Evolutionary conservation across 2,329 filamentous ascomycete species (phyloP), one percentile per base, ranked within the genome.

Genomic region (Botrytis cinerea): DNA sequence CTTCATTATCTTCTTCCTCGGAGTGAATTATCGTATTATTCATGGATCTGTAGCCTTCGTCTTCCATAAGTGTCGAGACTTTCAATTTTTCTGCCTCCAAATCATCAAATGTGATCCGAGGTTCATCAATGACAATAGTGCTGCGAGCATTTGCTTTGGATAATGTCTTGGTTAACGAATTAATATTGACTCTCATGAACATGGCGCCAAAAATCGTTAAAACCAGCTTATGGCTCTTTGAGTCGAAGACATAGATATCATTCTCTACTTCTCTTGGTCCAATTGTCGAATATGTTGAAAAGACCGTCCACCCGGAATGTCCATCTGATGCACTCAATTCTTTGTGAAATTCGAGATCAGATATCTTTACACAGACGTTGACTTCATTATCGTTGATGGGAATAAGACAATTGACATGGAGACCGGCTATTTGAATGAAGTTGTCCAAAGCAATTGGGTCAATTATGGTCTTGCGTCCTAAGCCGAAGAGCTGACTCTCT

Each of bases 351-450:
- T 51, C 46, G 18, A 57, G 66, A 51, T 40, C 51, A 66, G 12
- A 73, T 10, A 74, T 70, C 9, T 45, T 40, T 22, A 51, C 40
- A 40, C 73, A 74, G 43, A 74, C 35, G 12, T 70, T 43, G 22
- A 74, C 66, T 35, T 74, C 70, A 45, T 86, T 63, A 1, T 38
- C 28, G 14, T 38, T 72, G 4, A 67, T 61, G 40, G 73, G 46
- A 38, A 40, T 48, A 16, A 70, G n/a, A n/a, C 38, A 61, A 63
- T 74, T 74, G n/a, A 59, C 57, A n/a, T 69, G 46, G 32, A 74
- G 48, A 35, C 83, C 82, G 9, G 80, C 81, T 5, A 82, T 74
- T 73, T 82, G 81, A 14, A 80, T 75, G 74, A 83, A 83, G 61
- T 77, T 80, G 70, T 83, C 81, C 14, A 79, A 60, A 7, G 76